Base-by-base conservation (phyloP, 1,284 basidiomycete species). In the Trichosporon ovoides region DNA sequence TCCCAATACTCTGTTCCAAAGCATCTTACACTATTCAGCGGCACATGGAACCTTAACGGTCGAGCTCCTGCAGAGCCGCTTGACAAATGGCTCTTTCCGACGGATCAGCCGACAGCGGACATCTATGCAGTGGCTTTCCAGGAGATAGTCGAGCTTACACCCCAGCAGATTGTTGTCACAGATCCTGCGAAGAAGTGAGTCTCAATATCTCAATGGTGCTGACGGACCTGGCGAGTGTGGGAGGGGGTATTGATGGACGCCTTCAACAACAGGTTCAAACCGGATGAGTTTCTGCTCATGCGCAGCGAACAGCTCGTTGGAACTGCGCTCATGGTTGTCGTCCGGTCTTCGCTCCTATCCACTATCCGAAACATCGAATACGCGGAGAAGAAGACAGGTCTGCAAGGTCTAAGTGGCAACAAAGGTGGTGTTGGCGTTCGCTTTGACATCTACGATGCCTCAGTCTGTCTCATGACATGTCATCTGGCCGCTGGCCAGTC, bases 31-130 rank as follows among this genome's bases (percentile, higher is more conserved):
- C 81, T 98, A 37, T 94, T 91, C 70, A 81, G 84, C 18, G 95
- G 96, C 5, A 98, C 95, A 1, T 98, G 91, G 89, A 98, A 99
- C 75, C 78, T 98, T 62, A 96, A 96, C 69, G 96, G 93, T 48
- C 83, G 84, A 74, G 80, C 86, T 28, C 87, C 92, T 4, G 84
- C 85, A 3, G 94, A 97, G 75, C 87, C 88, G 0, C 79, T 98
- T 22, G 72, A 91, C 18, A 85, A 89, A 3, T 98, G 95, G 95
- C 77, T 99, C 24, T 93, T 91, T 72, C 92, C 95, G 14, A 48
- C 35, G 6, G 46, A 28, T 37, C 24, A 13, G 22, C 38, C 36
- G 40, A 14, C 50, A 24, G 90, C 93, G 9, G 92, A 96, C 72
- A 84, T 97, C 59, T 87, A 95, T 70, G 86, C 86, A n/a, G 79